phyloP scores from a whole-genome alignment of 2,329 filamentous ascomycete species.

The Talaromyces sp. region DNA sequence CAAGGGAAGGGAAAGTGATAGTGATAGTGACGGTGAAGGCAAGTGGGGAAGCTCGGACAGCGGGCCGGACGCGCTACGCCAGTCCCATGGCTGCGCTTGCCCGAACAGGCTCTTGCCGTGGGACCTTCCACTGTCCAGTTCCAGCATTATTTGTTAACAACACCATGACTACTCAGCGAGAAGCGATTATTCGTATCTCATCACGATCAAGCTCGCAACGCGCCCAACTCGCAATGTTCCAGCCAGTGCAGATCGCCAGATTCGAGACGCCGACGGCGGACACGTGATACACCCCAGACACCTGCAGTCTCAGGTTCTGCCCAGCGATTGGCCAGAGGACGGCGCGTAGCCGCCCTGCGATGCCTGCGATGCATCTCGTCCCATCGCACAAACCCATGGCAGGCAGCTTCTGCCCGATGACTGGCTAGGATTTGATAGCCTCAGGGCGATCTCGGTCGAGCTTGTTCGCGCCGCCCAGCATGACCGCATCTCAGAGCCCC shows the following conservation, averaged over 20 bases:
- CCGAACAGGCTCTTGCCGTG: neutral
- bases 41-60: neutral
- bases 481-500: neutral
- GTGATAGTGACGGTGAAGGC: neutral
- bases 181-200: neutral
- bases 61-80: neutral
- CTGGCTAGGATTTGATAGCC: neutral
- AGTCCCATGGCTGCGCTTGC: neutral
- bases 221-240: neutral
- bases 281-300: neutral
- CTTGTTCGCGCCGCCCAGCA: neutral
- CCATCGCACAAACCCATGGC: neutral
- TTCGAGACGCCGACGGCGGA: neutral
- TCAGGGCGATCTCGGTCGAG: neutral
- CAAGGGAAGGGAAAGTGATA: neutral
- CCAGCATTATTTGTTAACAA: neutral
- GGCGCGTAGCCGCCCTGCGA: constrained; percentile 1
- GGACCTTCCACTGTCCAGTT: neutral
- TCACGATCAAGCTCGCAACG: neutral
- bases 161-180: neutral
- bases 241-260: neutral
- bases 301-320: neutral
- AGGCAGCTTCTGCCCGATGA: neutral
- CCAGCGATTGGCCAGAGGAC: constrained; percentile 5
- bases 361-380: neutral